Base-by-base conservation (phyloP, 2,329 filamentous ascomycete species). In the Colletotrichum lindemuthianum region DNA sequence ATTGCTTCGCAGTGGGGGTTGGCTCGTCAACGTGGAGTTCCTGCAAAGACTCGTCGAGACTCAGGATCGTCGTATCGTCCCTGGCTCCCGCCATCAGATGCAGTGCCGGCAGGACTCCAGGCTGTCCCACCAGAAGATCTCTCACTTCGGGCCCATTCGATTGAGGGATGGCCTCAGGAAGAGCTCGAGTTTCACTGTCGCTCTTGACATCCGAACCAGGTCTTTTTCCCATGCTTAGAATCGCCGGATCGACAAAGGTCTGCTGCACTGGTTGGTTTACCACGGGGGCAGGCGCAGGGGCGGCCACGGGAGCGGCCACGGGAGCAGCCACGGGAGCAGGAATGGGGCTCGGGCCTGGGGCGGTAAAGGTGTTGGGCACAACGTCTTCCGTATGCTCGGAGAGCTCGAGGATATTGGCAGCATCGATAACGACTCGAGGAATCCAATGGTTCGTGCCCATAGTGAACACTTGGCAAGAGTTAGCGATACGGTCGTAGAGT, bases 211-310 rank as follows among this genome's bases (percentile, higher is more conserved):
- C 72, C 0, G 73, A 71, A 33, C 69, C 73, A 2, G 82, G 78
- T 4, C 76, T 78, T 50, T 80, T 79, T 24, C 81, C 81, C 53
- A 92, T 86, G 73, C 92, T 93, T 49, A 96, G 74, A 59, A 96
- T 96, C 4, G 92, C 92, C 10, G 92, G 92, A 71, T 96, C 92
- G n/a, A 90, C 84, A 71, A 96, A 93, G 0, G 81, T 71, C 36
- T 79, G 70, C 67, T 79, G 75, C 56, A 70, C 64, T 48, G 72
- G 69, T 41, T 72, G 75, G 55, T 72, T 61, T 24, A 74, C 60
- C 6, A 68, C 57, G 13, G 75, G 68, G 11, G 73, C 70, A 24
- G 73, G 61, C 45, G 69, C 57, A 60, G 71, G 59, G 67, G 69
- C 70, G 60, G 68, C 60, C 33, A 69, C 56, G 16, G 74, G 69